Base-by-base conservation (phyloP, 2,329 filamentous ascomycete species). In the Trichoderma atrobrunneum region DNA sequence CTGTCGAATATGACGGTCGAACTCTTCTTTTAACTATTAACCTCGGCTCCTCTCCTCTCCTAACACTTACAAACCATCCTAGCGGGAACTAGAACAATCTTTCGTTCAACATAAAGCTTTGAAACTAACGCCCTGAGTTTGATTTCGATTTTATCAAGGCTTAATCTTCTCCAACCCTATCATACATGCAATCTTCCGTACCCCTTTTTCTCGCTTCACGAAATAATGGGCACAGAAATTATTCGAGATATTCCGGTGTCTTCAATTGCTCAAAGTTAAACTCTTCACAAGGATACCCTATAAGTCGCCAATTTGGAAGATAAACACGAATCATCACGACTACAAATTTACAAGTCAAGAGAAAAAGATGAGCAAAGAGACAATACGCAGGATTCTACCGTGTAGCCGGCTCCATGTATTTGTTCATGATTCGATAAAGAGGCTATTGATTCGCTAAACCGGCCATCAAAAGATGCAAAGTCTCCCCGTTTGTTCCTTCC, bases 401-500 rank as follows among this genome's bases (percentile, higher is more conserved):
- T 57, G 36, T 39, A 54, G 26, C 14, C 10, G 48, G 28, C 30
- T 18, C n/a, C 67, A 5, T 32, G 30, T 30, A 54, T 36, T 28
- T 30, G 39, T n/a, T 54, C 21, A 21, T 54, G 28, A 16, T 68
- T 32, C 3, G 18, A 28, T 32, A 30, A 60, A 57, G 0, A 43
- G 21, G 30, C 11, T 24, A 34, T 34, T 51, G 32, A 54, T 65
- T 65, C 14, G 16, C 28, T 51, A 28, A 63, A 36, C 0, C 16
- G 16, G 7, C 66, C 11, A 48, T 79, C 74, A 83, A 61, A 82
- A 81, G 36, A 83, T 77, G 72, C 79, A 82, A 34, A 83, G 54
- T 74, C 79, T 80, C 24, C 78, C 79, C n/a, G 78, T 80, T 71
- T 79, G 75, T 72, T 79, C 79, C 59, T 83, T 80, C 30, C 86